phyloP scores from a whole-genome alignment of 2,329 filamentous ascomycete species.

The Xylariales sp. region DNA sequence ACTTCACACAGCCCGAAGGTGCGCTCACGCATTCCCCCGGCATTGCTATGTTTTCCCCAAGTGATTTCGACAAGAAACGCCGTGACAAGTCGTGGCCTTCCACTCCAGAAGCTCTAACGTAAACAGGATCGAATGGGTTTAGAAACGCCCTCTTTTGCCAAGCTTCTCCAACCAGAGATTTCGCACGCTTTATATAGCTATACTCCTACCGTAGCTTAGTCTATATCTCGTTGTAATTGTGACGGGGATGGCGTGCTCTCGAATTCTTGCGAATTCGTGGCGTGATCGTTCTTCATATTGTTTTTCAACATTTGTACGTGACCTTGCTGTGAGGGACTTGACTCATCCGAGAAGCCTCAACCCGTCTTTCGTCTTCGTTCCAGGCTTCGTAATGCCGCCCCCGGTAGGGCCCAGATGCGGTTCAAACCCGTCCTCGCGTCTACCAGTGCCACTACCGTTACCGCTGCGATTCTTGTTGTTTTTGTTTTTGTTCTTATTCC shows the following conservation, averaged over 20 bases:
- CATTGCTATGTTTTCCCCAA: background rate
- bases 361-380: constrained; percentile 75
- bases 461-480: constrained; percentile 52
- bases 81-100: background rate
- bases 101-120: background rate
- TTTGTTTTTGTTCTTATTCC: constrained; percentile 51
- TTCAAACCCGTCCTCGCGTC: constrained; percentile 55
- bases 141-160: background rate
- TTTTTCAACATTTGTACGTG: background rate
- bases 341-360: constrained; percentile 68
- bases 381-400: constrained; percentile 69
- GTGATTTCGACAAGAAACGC: background rate
- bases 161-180: no score
- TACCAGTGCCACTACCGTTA: constrained; percentile 48
- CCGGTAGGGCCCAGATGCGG: constrained; percentile 63
- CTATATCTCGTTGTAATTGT: background rate
- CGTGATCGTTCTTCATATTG: background rate
- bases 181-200: background rate
- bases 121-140: background rate
- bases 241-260: background rate
- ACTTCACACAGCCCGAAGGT: background rate
- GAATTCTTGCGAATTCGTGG: background rate
- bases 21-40: background rate
- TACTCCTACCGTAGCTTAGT: background rate
- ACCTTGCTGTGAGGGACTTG: background rate